Evolutionary conservation across 2,329 filamentous ascomycete genomes (phyloP), one percentile per base, ranked within the genome.

Genomic region (Botrytis hyacinthi): DNA sequence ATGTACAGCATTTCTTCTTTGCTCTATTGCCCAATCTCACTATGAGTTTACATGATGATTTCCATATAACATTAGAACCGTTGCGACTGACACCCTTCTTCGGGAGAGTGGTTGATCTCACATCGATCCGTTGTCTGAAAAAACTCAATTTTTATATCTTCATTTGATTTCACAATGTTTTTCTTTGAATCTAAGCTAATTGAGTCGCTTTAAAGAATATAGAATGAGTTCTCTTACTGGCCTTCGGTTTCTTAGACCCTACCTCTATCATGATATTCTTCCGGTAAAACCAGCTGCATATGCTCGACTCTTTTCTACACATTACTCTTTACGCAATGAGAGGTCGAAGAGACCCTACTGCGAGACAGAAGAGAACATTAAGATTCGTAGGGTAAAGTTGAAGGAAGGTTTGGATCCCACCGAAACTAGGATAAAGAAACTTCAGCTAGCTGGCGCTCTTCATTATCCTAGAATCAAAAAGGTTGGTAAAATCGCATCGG

Each of bases 221-320:
- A 83, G 79, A 77, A 89, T 87, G 86, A 86, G 81, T 74, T 81
- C 79, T 80, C 80, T 78, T 68, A 79, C 80, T 73, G 81, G 82
- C 77, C 83, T 88, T 75, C 84, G 82, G 59, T 88, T 89, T 77
- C 82, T 91, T 75, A 86, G 88, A 73, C 89, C 88, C 14, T 87
- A 87, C 78, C 83, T 88, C 65, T 85, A 82, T 73, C 82, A 83
- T 77, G 80, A 83, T 37, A 72, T 72, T 46, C 46, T 57, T 26
- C 70, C 70, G 37, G 70, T 68, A 44, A 72, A 67, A 44, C 70
- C 62, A 71, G 78, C 82, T 63, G 84, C 83, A 16, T 86, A 87
- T 79, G 79, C 85, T 29, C 85, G 85, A 46, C 84, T 87, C 77
- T 90, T 88, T 79, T 81, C 71, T 42, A 76, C 73, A 18, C 75